Evolutionary conservation across 345 rosid species (phyloP).

Genomic region (Syzygium aromaticum): DNA sequence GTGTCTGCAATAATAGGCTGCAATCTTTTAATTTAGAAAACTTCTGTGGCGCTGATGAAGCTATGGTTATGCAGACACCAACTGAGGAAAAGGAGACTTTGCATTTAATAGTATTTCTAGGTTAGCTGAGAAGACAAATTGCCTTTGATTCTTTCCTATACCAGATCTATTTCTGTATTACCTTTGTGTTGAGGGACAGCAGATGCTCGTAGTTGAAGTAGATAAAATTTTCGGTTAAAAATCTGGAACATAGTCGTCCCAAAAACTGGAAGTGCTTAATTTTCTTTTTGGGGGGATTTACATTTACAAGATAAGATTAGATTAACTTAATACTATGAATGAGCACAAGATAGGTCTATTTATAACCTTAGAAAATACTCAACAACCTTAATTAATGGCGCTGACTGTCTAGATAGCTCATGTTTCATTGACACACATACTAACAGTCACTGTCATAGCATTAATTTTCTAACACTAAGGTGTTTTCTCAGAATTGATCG

Average conservation of each 20-base stretch:
- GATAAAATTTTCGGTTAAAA: neutral
- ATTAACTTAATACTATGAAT: neutral
- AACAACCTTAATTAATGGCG: neutral
- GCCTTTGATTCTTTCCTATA: neutral
- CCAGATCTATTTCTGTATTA: neutral
- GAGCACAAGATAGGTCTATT: neutral
- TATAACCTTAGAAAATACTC: neutral
- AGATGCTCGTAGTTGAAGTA: neutral
- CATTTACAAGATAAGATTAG: neutral
- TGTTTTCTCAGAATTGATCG: neutral
- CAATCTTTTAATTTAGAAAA: neutral
- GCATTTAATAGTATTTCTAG: neutral
- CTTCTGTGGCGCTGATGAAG: neutral
- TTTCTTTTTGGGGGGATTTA: neutral
- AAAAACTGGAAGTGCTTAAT: neutral
- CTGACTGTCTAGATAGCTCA: neutral
- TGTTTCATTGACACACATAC: neutral
- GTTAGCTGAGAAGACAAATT: neutral
- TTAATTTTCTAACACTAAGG: neutral
- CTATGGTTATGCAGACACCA: neutral
- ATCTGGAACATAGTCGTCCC: neutral
- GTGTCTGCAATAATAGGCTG: no score
- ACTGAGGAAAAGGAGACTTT: neutral
- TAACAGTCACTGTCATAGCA: neutral
- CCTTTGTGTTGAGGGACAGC: neutral